Evolutionary conservation across 2,329 filamentous ascomycete genomes (phyloP).

Genomic region (Penicillium vulpinum): DNA sequence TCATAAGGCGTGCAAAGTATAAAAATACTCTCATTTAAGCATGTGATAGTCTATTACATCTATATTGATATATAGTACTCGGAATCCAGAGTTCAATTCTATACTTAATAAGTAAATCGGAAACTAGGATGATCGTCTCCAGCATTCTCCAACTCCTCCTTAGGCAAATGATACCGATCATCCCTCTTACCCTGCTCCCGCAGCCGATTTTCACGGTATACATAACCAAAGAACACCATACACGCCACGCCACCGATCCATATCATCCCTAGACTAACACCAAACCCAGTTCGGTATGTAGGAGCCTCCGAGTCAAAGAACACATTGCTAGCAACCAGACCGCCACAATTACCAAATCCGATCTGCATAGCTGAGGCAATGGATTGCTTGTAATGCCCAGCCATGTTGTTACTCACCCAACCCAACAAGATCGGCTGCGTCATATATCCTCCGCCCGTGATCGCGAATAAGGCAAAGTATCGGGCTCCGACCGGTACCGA

Average conservation of each 20-base stretch:
- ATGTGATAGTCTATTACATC: background rate
- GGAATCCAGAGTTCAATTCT: background rate
- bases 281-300: slow-evolving; percentile 29
- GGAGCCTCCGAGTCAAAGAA: slow-evolving; percentile 33
- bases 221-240: slow-evolving; percentile 32
- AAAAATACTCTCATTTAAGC: no score
- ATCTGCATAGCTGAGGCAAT: slow-evolving; percentile 56
- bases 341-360: slow-evolving; percentile 37
- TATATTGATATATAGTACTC: background rate
- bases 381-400: slow-evolving; percentile 59
- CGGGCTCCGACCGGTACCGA: slow-evolving; percentile 50
- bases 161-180: slow-evolving; percentile 33
- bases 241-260: slow-evolving; percentile 38
- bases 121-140: slow-evolving; percentile 44
- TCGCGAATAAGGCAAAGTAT: slow-evolving; percentile 58
- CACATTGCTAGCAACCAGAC: slow-evolving; percentile 38
- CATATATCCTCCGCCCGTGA: slow-evolving; percentile 56
- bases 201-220: slow-evolving; percentile 40
- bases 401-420: slow-evolving; percentile 60
- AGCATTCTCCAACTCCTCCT: slow-evolving; percentile 40
- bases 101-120: slow-evolving; percentile 35
- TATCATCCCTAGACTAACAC: slow-evolving; percentile 32
- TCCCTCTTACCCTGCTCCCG: slow-evolving; percentile 38
- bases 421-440: slow-evolving; percentile 56
- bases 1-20: no score